Evolutionary conservation across 2,329 filamentous ascomycete species (phyloP), one percentile per base, ranked within the genome.

Genomic region (Diaporthe vaccinii): DNA sequence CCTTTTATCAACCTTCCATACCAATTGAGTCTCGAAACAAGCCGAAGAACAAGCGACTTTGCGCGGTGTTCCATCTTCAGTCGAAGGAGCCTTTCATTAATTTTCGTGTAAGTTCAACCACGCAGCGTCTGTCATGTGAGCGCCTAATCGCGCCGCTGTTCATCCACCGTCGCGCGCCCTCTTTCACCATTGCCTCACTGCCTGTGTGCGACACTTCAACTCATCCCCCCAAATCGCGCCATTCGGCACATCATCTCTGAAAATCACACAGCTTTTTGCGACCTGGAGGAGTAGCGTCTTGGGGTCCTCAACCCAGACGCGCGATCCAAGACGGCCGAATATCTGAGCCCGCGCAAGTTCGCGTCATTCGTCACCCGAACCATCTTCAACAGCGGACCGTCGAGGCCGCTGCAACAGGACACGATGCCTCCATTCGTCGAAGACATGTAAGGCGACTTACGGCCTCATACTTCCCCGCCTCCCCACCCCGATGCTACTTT

Each of bases 361-460:
- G 72, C 55, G 36, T 76, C 75, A 34, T 28, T 76, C 20, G n/a
- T 76, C n/a, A 31, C 49, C 31, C 53, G 72, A 61, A 74, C 65
- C 20, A 36, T 74, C 49, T 59, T 76, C 25, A n/a, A 17, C n/a
- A 65, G 67, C 34, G 53, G 41, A 57, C 28, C 59, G 28, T 46
- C 31, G 20, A 53, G 39, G 59, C 28, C 61, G 44, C 28, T 8
- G 58, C 65, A 75, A 12, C 59, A 62, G 25, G 61, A 71, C 61
- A 59, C 46, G 22, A 76, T 76, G 75, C 73, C 75, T 76, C 72
- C 72, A 51, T 31, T 76, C 25, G 28, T 67, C 34, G 72, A 76
- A 28, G 68, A 72, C 14, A 36, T 74, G 75, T 76, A 75, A 75
- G 75, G 68, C 34, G 25, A 3, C 49, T 58, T 20, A 59, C 59